A percentile compares a stretch with the other conserved stretches of the same genome.
phyloP scores from a whole-genome alignment of 2,329 filamentous ascomycete species.

The Fusarium pininemorale region DNA sequence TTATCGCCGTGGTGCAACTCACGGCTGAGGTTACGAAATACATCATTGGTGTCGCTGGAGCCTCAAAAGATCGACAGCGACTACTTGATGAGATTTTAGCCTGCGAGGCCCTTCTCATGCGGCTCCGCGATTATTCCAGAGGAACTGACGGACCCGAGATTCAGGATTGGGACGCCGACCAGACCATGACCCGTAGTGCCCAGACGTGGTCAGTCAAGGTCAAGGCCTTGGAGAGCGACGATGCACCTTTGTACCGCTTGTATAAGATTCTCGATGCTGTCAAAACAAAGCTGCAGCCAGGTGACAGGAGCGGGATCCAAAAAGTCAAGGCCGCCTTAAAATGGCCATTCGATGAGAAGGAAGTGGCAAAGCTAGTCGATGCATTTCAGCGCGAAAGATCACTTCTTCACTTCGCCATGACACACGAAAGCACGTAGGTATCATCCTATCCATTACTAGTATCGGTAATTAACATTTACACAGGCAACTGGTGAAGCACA shows the following conservation, averaged over 20 bases:
- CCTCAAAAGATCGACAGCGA: conserved; percentile 17
- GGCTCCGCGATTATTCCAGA: background rate
- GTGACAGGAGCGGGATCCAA: background rate
- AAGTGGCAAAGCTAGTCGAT: conserved; percentile 4
- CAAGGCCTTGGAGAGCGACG: conserved; percentile 27
- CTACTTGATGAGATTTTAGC: conserved; percentile 27
- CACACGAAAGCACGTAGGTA: background rate
- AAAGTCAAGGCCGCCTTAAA: background rate
- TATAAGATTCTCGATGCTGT: conserved; percentile 4
- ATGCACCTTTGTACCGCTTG: conserved; percentile 26
- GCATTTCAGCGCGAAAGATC: background rate
- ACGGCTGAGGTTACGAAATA: conserved; percentile 28
- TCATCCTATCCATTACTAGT: fast-evolving
- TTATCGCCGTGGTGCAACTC: conserved; percentile 37
- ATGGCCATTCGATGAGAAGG: conserved; percentile 29
- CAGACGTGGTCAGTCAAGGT: conserved; percentile 33
- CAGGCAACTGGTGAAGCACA: background rate
- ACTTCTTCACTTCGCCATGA: background rate
- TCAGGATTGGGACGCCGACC: background rate
- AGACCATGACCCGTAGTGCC: background rate
- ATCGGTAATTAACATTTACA: background rate
- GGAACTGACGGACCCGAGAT: background rate
- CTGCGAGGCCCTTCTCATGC: conserved; percentile 23
- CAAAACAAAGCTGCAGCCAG: conserved; percentile 21
- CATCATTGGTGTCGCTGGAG: conserved; percentile 16